These are phyloP conservation scores for Geranomyces variabilis DNA, from an alignment of 192 early-diverging fungal genomes.

Conservation along the genomic window DNA sequence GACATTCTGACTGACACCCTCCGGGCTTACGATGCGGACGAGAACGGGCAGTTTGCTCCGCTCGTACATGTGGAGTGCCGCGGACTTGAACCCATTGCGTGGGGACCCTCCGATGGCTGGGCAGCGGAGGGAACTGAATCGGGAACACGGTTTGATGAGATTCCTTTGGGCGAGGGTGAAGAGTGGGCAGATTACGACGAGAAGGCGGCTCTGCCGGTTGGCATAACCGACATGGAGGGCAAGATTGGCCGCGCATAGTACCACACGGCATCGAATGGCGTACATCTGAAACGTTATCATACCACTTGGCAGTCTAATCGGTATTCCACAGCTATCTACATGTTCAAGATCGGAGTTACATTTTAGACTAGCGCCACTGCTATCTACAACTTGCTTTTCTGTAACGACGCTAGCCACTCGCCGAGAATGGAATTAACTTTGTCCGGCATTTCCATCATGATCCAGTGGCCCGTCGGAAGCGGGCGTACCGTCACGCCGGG, in stretches of 20 bases:
- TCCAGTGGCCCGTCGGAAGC: conserved; percentile 26
- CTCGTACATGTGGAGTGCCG: conserved; percentile 78
- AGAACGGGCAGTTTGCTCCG: conserved; percentile 63
- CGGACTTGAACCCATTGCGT: conserved; percentile 81
- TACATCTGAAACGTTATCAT: too few species aligned
- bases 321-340: too few species aligned
- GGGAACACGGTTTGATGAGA: conserved; percentile 70
- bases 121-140: conserved; percentile 72
- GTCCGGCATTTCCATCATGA: conserved; percentile 30
- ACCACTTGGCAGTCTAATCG: too few species aligned
- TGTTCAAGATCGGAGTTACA: not conserved
- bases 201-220: conserved; percentile 68
- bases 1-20: conserved; percentile 40
- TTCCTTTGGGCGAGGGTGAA: conserved; percentile 77
- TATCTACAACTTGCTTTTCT: not conserved
- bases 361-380: not conserved
- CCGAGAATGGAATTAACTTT: conserved; percentile 21
- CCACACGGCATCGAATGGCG: too few species aligned
- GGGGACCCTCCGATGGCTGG: conserved; percentile 60
- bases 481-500: not conserved
- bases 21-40: conserved; percentile 58
- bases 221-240: conserved; percentile 61
- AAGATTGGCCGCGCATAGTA: conserved; percentile 39
- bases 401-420: conserved; percentile 20
- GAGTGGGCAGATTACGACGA: conserved; percentile 93